These are phyloP conservation scores for Lyophyllum shimeji DNA, from an alignment of 768 basidiomycete species.

Conservation along the genomic window DNA sequence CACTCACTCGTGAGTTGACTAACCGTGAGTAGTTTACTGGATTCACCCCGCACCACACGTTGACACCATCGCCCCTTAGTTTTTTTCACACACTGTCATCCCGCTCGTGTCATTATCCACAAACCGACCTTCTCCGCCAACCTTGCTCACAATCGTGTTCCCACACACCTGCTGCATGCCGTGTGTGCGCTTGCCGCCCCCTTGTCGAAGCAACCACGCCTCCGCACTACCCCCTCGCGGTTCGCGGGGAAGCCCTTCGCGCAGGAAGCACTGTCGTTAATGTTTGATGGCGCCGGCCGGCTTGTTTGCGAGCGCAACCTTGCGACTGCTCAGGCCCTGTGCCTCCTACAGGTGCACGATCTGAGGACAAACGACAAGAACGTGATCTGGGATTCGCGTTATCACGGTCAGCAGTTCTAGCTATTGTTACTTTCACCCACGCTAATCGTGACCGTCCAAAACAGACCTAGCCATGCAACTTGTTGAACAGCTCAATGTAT, in stretches of 20 bases:
- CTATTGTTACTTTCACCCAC: conserved; percentile 14
- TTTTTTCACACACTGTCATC: conserved; percentile 82
- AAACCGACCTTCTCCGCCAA: conserved; percentile 72
- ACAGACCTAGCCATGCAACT: conserved; percentile 66
- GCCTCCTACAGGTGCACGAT: conserved; percentile 71
- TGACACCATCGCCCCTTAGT: conserved; percentile 40
- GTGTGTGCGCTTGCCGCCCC: conserved; percentile 81
- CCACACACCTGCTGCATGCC: conserved; percentile 68
- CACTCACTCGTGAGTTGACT: conserved; percentile 70
- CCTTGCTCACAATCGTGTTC: conserved; percentile 66
- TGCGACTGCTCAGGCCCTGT: conserved; percentile 73
- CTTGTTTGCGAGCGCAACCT: conserved; percentile 64
- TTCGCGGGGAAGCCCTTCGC: conserved; percentile 56
- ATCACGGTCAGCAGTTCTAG: conserved; percentile 43
- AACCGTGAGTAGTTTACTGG: conserved; percentile 51
- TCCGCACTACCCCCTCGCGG: conserved; percentile 54
- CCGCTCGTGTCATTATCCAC: conserved; percentile 74
- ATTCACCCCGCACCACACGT: conserved; percentile 11
- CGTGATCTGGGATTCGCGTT: conserved; percentile 39
- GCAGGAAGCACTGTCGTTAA: conserved; percentile 62
- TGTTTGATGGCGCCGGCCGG: conserved; percentile 71
- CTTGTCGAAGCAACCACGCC: conserved; percentile 62
- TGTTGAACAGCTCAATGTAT: conserved; percentile 64
- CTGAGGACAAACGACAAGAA: conserved; percentile 44
- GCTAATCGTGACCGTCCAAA: conserved; percentile 21